phyloP scores from a whole-genome alignment of 345 rosid genomes.

The Euphorbia pulcherrima region DNA sequence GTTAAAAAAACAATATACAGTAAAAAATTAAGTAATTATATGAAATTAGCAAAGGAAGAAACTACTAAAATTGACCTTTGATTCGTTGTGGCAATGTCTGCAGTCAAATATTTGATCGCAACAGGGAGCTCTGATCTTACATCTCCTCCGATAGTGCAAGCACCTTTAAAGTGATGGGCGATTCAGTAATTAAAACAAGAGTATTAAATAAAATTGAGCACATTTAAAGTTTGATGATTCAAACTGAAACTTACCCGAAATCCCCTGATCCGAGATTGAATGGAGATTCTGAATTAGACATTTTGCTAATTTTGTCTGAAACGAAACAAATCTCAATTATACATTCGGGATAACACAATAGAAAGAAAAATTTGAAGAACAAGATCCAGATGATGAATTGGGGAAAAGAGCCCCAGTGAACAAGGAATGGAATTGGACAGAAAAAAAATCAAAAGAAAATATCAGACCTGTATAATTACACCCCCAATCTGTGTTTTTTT shows the following conservation, averaged over 20 bases:
- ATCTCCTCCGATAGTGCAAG: conserved; percentile 74
- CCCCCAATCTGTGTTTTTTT: no score
- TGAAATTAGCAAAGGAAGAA: not conserved
- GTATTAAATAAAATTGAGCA: not conserved
- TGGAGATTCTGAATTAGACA: conserved; percentile 6
- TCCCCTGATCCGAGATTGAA: conserved; percentile 19
- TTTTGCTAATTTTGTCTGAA: conserved; percentile 13
- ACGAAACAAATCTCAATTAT: not conserved
- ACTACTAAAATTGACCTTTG: conserved; percentile 45
- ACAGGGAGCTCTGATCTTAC: conserved; percentile 82
- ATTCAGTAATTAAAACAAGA: not conserved
- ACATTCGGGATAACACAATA: not conserved
- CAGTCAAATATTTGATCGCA: conserved; percentile 77
- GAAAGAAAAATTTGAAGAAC: not conserved
- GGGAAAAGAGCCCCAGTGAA: no score
- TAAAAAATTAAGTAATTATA: not conserved
- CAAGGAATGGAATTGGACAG: no score
- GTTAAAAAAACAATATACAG: not conserved
- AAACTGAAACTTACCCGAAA: conserved; percentile 26
- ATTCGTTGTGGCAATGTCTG: conserved; percentile 90
- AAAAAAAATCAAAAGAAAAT: no score
- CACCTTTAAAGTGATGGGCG: no score
- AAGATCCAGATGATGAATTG: not conserved
- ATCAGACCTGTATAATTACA: no score
- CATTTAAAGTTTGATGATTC: not conserved